These are phyloP conservation scores for Kodamaea nitidulidarum DNA, from an alignment of 805 yeast species.

Conservation along the genomic window DNA sequence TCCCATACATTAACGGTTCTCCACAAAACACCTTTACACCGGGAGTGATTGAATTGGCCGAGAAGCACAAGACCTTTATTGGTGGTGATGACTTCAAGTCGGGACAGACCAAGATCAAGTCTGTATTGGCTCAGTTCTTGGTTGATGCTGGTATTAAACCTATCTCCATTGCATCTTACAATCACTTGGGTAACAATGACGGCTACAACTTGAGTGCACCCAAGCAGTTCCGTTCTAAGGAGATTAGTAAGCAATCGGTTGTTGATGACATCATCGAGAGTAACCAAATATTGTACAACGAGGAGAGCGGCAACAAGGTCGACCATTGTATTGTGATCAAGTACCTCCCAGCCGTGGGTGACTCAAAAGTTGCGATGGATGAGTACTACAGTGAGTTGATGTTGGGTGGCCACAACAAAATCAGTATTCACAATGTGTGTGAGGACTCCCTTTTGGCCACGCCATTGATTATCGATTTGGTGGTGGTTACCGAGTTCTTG, in stretches of 20 bases:
- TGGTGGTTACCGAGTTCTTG: constrained; percentile 85
- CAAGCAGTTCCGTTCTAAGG: constrained; percentile 91
- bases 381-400: constrained; percentile 94
- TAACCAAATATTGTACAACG: constrained; percentile 78
- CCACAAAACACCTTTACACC: constrained; percentile 98
- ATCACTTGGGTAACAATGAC: constrained; percentile 94
- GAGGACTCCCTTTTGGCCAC: constrained; percentile 95
- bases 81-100: constrained; percentile 98
- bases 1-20: constrained; percentile 92
- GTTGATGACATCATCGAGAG: constrained; percentile 92
- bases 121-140: constrained; percentile 92
- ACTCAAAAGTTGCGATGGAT: constrained; percentile 97
- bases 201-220: constrained; percentile 91
- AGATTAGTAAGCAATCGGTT: constrained; percentile 87
- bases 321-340: constrained; percentile 96
- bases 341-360: constrained; percentile 92
- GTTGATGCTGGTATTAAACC: constrained; percentile 98
- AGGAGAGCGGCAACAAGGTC: constrained; percentile 68
- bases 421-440: constrained; percentile 91
- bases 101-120: constrained; percentile 93
- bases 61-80: constrained; percentile 65
- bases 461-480: constrained; percentile 88
- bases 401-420: constrained; percentile 96
- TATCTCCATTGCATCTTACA: constrained; percentile 88
- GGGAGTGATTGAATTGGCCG: constrained; percentile 88